phyloP scores from a whole-genome alignment of 352 stramenopile genomes.

The Phytophthora cactorum region DNA sequence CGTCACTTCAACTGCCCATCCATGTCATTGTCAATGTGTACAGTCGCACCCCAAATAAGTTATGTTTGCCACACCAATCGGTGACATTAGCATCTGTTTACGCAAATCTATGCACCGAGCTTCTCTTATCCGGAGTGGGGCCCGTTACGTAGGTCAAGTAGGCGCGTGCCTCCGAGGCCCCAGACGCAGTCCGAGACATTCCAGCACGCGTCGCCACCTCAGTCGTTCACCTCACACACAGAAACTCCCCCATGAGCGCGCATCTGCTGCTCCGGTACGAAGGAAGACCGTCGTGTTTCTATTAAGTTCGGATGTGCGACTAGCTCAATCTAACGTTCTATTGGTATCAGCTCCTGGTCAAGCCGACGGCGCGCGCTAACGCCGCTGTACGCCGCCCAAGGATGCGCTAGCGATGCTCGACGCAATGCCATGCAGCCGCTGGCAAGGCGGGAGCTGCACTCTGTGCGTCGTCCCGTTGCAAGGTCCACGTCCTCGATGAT shows the following conservation, averaged over 20 bases:
- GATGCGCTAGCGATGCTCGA: neutral
- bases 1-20: neutral
- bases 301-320: constrained; percentile 9
- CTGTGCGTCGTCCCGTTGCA: constrained; percentile 6
- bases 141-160: constrained; percentile 15
- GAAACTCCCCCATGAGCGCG: constrained; percentile 31
- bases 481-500: constrained; percentile 5
- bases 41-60: neutral
- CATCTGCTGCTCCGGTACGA: constrained; percentile 36
- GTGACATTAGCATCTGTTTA: constrained; percentile 14
- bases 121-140: neutral
- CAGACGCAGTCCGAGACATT: constrained; percentile 15
- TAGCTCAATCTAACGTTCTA: constrained; percentile 16
- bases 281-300: neutral
- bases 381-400: constrained; percentile 12
- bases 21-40: neutral
- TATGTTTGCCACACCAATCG: constrained; percentile 5
- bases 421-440: neutral
- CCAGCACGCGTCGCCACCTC: constrained; percentile 9
- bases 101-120: constrained; percentile 15
- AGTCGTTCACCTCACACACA: neutral
- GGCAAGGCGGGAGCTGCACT: constrained; percentile 13
- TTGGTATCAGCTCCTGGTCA: constrained; percentile 20
- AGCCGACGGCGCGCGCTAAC: constrained; percentile 21
- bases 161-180: constrained; percentile 17